Base-by-base conservation (phyloP, 345 rosid species). In the Moringa oleifera region DNA sequence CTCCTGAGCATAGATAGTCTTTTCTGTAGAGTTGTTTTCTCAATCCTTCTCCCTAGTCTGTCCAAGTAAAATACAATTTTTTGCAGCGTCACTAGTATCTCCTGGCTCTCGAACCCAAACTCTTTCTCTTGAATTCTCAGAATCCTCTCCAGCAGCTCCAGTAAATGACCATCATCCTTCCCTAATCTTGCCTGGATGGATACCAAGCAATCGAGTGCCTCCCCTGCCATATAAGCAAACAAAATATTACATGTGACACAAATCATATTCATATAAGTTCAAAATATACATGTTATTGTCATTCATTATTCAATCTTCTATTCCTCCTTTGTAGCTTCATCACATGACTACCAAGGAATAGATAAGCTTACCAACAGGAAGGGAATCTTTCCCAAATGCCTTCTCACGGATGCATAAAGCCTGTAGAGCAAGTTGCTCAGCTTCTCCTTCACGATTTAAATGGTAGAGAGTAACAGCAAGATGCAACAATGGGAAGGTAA, bases 171-270 rank as follows among this genome's bases (percentile, higher is more conserved):
- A 36, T 81, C 82, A 4, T 71, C 77, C 71, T 78, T 80, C 33
- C 86, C 88, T 59, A 79, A 62, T 71, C 89, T 79, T 10, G 70
- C 77, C 75, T 80, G 84, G 20, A 92, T 83, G 15, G 82, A 81
- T 23, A 84, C 81, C 78, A 92, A 62, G 81, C 95, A 84, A 71
- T 92, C 98, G 62, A 92, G 72, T 22, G 86, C 96, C 69, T 87
- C 98, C 6, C 93, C 96, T 92, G 82, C 64, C 59, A 62, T 56
- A 61, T 15, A 41, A 7, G 17, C 21, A 37, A 64, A 54, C 41
- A 4, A 11, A 64, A 6, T 4, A 31, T 51, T 46, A 68, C 49
- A 24, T 17, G 54, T n/a, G 54, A 47, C 18, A 20, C 37, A 22
- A 21, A 28, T 2, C 33, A n/a, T 7, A 7, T 33, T 58, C 18